Base-by-base conservation (phyloP, 768 basidiomycete genomes). In the Fomitopsis serialis region DNA sequence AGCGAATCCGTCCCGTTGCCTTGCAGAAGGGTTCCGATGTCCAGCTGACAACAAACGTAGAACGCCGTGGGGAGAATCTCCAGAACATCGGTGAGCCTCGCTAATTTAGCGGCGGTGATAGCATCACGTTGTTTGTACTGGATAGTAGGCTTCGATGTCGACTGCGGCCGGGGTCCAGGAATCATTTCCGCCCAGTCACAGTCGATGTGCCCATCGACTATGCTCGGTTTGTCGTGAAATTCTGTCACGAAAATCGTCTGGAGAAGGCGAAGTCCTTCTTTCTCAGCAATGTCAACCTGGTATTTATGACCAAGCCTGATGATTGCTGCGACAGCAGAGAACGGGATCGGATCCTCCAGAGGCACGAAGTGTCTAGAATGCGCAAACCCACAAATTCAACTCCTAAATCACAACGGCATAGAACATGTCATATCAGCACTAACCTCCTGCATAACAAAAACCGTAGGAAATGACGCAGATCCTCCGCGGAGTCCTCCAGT, bases 31-130 rank as follows among this genome's bases (percentile, higher is more conserved):
- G 44, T 3, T 6, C 19, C 42, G 42, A 13, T 21, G 53, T 57
- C 58, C 45, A 60, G 58, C 54, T 56, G 55, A 48, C 50, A 57
- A 50, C 55, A 56, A 42, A 54, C 53, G 55, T 57, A 60, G 55
- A 60, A 55, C 50, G 58, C 58, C 50, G 55, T 50, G 43, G 58
- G 58, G 13, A 60, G 55, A 24, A 60, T 52, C 25, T 53, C 47
- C 46, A 46, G 44, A 24, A 53, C 23, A 50, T 57, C 53, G 7
- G 58, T 60, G 47, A 60, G 55, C 22, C 55, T 53, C 1, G 58
- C 58, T 47, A 60, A 53, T 52, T 54, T 57, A 23, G 57, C 53
- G 27, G 54, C 51, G 7, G 42, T 29, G 53, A 59, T 55, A 2
- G 58, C 54, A 54, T 59, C 58, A 25, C 45, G n/a, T 3, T 22